These are phyloP conservation scores for Intubia oerlemansii DNA, from an alignment of 2,329 filamentous ascomycete genomes.

Conservation along the genomic window DNA sequence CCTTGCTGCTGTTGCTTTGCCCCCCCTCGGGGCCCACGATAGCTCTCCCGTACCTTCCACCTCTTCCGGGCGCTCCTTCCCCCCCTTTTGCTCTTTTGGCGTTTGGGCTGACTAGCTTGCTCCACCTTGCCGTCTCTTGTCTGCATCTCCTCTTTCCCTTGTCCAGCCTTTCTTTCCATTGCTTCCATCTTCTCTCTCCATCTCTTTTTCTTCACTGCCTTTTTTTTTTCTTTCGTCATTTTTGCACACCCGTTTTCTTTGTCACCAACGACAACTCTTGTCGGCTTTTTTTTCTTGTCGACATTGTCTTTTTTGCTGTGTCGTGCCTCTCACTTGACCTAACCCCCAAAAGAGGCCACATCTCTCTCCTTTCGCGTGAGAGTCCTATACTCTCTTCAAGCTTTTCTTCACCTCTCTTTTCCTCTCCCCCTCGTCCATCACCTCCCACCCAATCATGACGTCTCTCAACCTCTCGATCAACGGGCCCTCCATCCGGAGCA, in stretches of 20 bases:
- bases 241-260: too few species aligned
- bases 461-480: conserved; percentile 63
- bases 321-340: neutral
- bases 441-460: conserved; percentile 31
- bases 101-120: too few species aligned
- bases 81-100: conserved; percentile 1
- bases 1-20: too few species aligned
- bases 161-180: neutral
- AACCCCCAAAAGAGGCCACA: neutral
- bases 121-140: conserved; percentile 1
- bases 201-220: too few species aligned
- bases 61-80: conserved; percentile 2
- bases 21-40: too few species aligned
- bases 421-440: neutral
- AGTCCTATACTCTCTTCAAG: too few species aligned
- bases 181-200: neutral
- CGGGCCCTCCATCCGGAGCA: conserved; percentile 67
- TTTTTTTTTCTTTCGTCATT: too few species aligned
- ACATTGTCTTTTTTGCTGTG: neutral
- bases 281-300: too few species aligned
- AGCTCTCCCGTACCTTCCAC: too few species aligned
- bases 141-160: neutral
- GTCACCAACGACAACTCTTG: too few species aligned
- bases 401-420: neutral
- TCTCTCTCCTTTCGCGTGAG: neutral